Evolutionary conservation across 805 yeast species (phyloP).

Genomic region (Candida anglica): DNA sequence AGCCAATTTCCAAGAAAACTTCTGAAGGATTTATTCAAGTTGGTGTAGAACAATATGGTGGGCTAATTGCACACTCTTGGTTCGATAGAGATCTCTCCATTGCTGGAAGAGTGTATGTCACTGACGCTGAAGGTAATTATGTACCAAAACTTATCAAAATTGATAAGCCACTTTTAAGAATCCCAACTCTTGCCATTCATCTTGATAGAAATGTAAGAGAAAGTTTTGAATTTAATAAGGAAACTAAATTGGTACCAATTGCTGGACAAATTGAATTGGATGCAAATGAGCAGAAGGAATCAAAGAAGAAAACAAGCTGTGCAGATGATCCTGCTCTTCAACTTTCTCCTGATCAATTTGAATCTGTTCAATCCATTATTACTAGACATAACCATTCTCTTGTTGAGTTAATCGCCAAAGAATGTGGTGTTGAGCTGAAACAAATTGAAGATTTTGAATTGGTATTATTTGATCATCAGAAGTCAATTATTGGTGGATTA

Average conservation of each 20-base stretch:
- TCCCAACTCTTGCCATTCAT: constrained; percentile 94
- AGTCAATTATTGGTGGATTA: constrained; percentile 80
- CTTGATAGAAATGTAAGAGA: constrained; percentile 70
- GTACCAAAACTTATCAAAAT: constrained; percentile 73
- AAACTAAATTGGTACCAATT: constrained; percentile 80
- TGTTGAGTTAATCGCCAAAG: constrained; percentile 63
- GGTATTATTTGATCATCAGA: constrained; percentile 79
- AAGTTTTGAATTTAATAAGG: constrained; percentile 86
- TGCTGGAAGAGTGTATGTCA: constrained; percentile 87
- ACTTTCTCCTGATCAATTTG: constrained; percentile 51
- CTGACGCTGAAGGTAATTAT: constrained; percentile 40
- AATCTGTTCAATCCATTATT: constrained; percentile 59
- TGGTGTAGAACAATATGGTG: constrained; percentile 94
- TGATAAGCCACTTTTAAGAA: constrained; percentile 78
- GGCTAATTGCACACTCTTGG: constrained; percentile 96
- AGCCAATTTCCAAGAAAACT: constrained; percentile 73
- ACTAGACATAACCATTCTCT: constrained; percentile 76
- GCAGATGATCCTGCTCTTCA: constrained; percentile 48
- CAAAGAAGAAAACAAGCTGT: constrained; percentile 26
- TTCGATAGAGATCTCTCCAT: constrained; percentile 88
- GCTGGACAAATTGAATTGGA: constrained; percentile 52
- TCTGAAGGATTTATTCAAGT: constrained; percentile 80
- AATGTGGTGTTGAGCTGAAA: constrained; percentile 46
- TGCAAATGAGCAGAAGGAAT: constrained; percentile 12
- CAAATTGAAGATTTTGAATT: constrained; percentile 89